A percentile compares a stretch with the other conserved stretches of the same genome.
Evolutionary conservation across 805 yeast genomes (phyloP).

Genomic region (Candida peoriensis): DNA sequence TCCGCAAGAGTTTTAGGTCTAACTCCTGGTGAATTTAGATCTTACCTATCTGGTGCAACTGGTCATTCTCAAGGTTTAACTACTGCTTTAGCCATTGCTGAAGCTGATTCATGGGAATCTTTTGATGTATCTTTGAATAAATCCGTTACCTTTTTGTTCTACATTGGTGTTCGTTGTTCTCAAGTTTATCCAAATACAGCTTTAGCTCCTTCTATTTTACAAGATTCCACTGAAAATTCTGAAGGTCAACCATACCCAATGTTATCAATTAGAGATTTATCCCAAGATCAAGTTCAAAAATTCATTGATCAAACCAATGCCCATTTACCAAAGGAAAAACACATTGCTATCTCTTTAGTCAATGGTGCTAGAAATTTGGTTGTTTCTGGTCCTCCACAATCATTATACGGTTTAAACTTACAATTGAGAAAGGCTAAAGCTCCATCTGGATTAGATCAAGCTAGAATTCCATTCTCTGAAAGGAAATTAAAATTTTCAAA

Average conservation of each 20-base stretch:
- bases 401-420: conserved; percentile 90
- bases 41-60: conserved; percentile 65
- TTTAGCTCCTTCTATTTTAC: conserved; percentile 86
- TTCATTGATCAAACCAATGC: conserved; percentile 84
- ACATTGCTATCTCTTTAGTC: conserved; percentile 82
- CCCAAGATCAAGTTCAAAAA: conserved; percentile 70
- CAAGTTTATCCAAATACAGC: conserved; percentile 90
- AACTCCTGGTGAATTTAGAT: conserved; percentile 84
- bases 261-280: conserved; percentile 89
- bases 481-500: conserved; percentile 91
- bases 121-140: conserved; percentile 68
- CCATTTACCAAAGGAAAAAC: conserved; percentile 89
- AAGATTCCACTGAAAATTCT: conserved; percentile 87
- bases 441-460: conserved; percentile 89
- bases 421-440: conserved; percentile 93
- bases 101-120: conserved; percentile 78
- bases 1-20: conserved; percentile 80
- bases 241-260: conserved; percentile 98
- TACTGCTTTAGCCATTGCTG: conserved; percentile 87
- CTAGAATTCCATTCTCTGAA: conserved; percentile 89
- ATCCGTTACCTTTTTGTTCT: conserved; percentile 82
- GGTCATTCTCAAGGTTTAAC: conserved; percentile 92
- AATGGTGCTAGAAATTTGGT: conserved; percentile 97
- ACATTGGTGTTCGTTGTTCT: conserved; percentile 89
- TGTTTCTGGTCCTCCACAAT: conserved; percentile 97